Conservation (phyloP, 345 rosid species). For the Salix brachista region DNA sequence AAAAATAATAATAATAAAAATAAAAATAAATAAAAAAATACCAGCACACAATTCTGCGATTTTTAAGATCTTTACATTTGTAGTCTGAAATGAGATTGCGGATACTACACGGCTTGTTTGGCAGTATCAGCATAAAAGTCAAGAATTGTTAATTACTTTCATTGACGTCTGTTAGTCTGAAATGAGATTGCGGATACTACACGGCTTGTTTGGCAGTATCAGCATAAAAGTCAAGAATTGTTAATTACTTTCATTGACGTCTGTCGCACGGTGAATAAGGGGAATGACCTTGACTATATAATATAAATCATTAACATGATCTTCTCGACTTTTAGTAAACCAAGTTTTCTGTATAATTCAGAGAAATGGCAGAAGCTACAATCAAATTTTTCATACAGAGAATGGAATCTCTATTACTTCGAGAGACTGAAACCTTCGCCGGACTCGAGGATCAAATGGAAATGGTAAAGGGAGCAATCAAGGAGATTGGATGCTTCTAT, state of each 20-base stretch:
- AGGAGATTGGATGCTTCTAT: slow-evolving; percentile 14
- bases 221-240: not conserved
- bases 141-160: not conserved
- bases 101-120: not conserved
- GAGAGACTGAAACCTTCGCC: slow-evolving; percentile 10
- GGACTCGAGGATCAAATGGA: slow-evolving; percentile 18
- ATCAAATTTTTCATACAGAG: slow-evolving; percentile 30
- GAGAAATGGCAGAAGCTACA: slow-evolving; percentile 27
- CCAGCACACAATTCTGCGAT: too few relatives aligned
- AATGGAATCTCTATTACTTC: slow-evolving; percentile 17
- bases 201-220: not conserved
- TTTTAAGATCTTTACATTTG: not conserved
- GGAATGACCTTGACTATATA: not conserved
- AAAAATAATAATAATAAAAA: too few relatives aligned
- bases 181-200: not conserved
- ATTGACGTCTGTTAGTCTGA: not conserved
- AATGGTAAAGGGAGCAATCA: slow-evolving; percentile 2
- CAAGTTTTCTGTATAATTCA: not conserved
- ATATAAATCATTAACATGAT: not conserved
- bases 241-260: not conserved
- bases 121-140: not conserved
- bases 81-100: not conserved
- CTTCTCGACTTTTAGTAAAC: not conserved
- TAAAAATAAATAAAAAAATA: too few relatives aligned
- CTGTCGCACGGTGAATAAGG: not conserved